These are phyloP conservation scores for Coemansia biformis DNA, from an alignment of 192 early-diverging fungal genomes.

Conservation along the genomic window DNA sequence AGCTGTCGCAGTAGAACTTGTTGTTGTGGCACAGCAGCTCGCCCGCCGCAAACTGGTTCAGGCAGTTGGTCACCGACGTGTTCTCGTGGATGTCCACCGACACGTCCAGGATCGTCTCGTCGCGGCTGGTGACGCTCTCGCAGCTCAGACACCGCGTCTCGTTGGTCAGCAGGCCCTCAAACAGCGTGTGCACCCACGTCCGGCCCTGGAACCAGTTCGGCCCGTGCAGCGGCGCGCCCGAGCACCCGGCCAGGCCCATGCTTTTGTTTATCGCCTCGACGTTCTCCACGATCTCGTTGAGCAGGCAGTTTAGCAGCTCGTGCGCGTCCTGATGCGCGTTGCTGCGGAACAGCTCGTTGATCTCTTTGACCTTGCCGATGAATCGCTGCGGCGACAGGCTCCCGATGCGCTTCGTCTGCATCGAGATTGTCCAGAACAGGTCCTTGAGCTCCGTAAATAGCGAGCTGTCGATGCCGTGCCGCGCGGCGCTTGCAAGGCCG, in stretches of 20 bases:
- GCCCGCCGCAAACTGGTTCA: slow-evolving; percentile 92
- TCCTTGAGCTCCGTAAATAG: slow-evolving; percentile 81
- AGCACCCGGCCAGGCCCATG: slow-evolving; percentile 32
- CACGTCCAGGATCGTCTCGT: slow-evolving; percentile 93
- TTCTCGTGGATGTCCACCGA: slow-evolving; percentile 96
- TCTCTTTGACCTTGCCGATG: slow-evolving; percentile 83
- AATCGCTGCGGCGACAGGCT: slow-evolving; percentile 80
- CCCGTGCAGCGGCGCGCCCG: slow-evolving; percentile 24
- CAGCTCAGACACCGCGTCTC: slow-evolving; percentile 97
- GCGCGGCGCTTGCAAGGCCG: slow-evolving; percentile 40
- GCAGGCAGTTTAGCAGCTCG: slow-evolving; percentile 91
- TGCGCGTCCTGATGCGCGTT: slow-evolving; percentile 98
- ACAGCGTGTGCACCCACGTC: slow-evolving; percentile 93
- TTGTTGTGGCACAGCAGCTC: slow-evolving; percentile 94
- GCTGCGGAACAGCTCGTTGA: slow-evolving; percentile 90
- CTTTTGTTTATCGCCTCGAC: slow-evolving; percentile 58
- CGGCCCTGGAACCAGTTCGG: slow-evolving; percentile 17
- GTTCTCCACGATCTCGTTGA: slow-evolving; percentile 90
- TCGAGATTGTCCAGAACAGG: slow-evolving; percentile 77
- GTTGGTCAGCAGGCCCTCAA: slow-evolving; percentile 92
- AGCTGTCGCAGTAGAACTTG: slow-evolving; percentile 97
- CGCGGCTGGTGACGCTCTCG: slow-evolving; percentile 88
- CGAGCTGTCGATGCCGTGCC: slow-evolving; percentile 65
- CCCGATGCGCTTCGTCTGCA: slow-evolving; percentile 77
- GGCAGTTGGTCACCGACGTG: slow-evolving; percentile 87